phyloP scores from a whole-genome alignment of 2,329 filamentous ascomycete genomes.

The Pseudopithomyces chartarum region DNA sequence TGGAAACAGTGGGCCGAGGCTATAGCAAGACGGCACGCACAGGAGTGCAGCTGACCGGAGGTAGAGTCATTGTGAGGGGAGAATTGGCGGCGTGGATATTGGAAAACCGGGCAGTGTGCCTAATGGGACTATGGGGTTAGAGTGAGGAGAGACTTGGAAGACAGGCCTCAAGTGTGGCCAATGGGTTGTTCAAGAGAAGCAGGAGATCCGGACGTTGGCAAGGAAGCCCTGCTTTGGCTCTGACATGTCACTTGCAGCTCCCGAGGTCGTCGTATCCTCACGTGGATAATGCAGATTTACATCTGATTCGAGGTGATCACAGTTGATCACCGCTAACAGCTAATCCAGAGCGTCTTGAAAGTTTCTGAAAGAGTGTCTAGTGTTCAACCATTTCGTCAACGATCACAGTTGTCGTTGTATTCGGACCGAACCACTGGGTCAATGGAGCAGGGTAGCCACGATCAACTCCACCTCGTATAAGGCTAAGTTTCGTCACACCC shows the following conservation, averaged over 20 bases:
- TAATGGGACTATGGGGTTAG: constrained; percentile 1
- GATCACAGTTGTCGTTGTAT: no score
- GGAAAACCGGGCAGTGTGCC: no score
- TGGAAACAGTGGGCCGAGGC: neutral
- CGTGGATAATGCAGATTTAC: constrained; percentile 1
- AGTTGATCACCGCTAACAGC: no score
- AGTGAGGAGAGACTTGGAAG: neutral
- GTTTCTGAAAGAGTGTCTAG: no score
- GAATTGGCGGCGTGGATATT: no score
- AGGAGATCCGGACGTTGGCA: neutral
- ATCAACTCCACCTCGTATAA: no score
- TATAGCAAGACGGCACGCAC: neutral
- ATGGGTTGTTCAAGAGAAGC: neutral
- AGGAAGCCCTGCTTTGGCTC: neutral
- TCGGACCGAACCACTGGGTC: no score
- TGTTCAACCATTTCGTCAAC: no score
- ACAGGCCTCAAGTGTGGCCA: neutral
- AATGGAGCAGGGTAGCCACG: no score
- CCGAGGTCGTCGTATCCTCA: neutral
- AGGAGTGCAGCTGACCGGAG: neutral
- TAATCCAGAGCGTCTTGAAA: no score
- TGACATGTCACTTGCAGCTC: neutral
- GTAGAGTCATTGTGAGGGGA: no score
- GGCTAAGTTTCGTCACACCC: no score
- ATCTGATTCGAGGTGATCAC: neutral